Evolutionary conservation across 2,329 filamentous ascomycete genomes (phyloP).

Genomic region (Amphichorda felina): DNA sequence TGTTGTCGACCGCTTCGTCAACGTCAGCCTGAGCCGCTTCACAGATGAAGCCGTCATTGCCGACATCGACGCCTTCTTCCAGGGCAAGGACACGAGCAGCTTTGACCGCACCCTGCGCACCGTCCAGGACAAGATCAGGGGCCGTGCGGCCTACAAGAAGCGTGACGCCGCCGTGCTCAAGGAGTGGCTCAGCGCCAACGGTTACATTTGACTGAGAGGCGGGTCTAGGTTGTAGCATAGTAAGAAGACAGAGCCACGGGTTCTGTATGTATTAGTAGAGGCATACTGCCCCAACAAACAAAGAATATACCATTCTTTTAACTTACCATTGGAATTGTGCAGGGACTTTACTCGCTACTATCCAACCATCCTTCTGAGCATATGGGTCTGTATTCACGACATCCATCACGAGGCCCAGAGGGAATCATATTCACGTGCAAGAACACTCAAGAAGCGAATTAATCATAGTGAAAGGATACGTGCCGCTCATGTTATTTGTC

Average conservation of each 20-base stretch:
- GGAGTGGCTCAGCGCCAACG: constrained; percentile 61
- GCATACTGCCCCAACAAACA: no score
- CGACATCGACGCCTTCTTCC: constrained; percentile 79
- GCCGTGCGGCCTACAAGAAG: constrained; percentile 69
- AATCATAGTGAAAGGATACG: no score
- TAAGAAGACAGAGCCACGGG: not conserved
- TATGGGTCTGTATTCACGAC: no score
- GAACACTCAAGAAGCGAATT: no score
- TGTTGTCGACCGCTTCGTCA: constrained; percentile 79
- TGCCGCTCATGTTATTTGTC: no score
- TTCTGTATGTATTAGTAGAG: not conserved
- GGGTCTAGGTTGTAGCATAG: not conserved
- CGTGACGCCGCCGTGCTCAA: constrained; percentile 62
- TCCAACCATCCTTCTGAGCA: no score
- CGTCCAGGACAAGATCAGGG: constrained; percentile 74
- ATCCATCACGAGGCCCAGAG: no score
- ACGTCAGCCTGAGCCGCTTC: constrained; percentile 67
- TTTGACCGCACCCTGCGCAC: constrained; percentile 82
- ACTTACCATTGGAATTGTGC: no score
- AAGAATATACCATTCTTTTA: no score
- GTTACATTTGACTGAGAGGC: constrained; percentile 23
- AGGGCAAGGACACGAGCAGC: constrained; percentile 69
- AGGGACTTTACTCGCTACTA: no score
- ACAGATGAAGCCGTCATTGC: constrained; percentile 55
- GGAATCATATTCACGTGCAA: no score